A percentile compares a stretch with the other conserved stretches of the same genome.
phyloP scores from a whole-genome alignment of 2,329 filamentous ascomycete species.

The Alternaria gansuensis region DNA sequence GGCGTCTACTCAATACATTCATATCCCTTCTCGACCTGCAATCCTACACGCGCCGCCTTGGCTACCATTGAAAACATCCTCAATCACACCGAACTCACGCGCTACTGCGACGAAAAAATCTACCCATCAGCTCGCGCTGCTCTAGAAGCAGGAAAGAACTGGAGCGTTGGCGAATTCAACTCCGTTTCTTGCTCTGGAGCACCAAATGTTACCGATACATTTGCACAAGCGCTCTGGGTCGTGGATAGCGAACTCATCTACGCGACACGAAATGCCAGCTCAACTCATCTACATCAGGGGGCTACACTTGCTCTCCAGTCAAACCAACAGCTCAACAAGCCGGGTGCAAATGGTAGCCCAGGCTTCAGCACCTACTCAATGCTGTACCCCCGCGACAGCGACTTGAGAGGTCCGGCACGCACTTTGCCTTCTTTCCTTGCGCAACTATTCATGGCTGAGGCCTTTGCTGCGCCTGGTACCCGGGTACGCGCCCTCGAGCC shows the following conservation, averaged over 20 bases:
- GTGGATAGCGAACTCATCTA: conserved; percentile 23
- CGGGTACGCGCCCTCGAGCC: conserved; percentile 8
- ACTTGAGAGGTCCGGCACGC: conserved; percentile 18
- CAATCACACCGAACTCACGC: conserved; percentile 24
- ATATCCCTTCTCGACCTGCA: conserved; percentile 20
- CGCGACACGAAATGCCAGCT: conserved; percentile 18
- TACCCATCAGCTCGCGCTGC: conserved; percentile 23
- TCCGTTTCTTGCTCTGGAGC: conserved; percentile 20
- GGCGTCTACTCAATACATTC: conserved; percentile 21
- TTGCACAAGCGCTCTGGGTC: conserved; percentile 27
- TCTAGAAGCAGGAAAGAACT: conserved; percentile 12
- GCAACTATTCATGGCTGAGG: conserved; percentile 21
- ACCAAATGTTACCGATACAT: conserved; percentile 24
- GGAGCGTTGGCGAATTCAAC: conserved; percentile 26
- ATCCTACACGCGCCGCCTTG: conserved; percentile 9
- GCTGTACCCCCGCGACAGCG: conserved; percentile 21
- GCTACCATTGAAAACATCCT: conserved; percentile 25
- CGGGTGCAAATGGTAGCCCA: conserved; percentile 20
- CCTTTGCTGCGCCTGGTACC: conserved; percentile 8
- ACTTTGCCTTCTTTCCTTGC: conserved; percentile 20
- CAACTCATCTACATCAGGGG: conserved; percentile 19
- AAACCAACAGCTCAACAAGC: conserved; percentile 21
- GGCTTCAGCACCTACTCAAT: conserved; percentile 24
- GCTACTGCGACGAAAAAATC: conserved; percentile 22
- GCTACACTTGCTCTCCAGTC: conserved; percentile 23